Percentiles rank a stretch among this genome's conserved stretches.
Conservation (phyloP, 2,329 filamentous ascomycete species). For the Pseudogymnoascus verrucosus region DNA sequence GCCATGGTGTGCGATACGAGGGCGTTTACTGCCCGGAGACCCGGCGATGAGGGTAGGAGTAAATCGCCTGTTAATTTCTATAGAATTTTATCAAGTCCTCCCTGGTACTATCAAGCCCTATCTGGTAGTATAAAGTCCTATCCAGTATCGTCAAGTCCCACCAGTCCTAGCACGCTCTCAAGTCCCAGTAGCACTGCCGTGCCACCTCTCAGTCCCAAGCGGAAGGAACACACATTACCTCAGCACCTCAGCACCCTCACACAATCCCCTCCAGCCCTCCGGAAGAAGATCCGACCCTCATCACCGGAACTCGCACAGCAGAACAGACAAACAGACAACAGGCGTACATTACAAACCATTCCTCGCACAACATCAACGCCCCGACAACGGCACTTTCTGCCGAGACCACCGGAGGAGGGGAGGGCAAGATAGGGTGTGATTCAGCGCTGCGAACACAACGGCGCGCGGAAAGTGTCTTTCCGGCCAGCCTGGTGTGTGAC, state of each 20-base stretch:
- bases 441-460: neutral
- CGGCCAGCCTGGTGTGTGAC: neutral
- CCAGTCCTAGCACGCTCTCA: neutral
- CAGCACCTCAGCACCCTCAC: neutral
- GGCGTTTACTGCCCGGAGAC: neutral
- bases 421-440: neutral
- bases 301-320: neutral
- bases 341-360: neutral
- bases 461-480: neutral
- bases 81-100: neutral
- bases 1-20: neutral
- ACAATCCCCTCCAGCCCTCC: neutral
- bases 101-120: neutral
- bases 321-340: neutral
- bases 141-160: neutral
- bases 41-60: neutral
- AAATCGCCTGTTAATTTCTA: neutral
- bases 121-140: neutral
- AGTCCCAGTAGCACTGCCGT: neutral
- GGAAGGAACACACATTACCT: neutral
- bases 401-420: neutral
- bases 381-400: neutral
- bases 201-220: neutral
- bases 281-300: neutral
- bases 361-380: neutral